phyloP scores from a whole-genome alignment of 345 rosid species.

The Sonneratia alba region DNA sequence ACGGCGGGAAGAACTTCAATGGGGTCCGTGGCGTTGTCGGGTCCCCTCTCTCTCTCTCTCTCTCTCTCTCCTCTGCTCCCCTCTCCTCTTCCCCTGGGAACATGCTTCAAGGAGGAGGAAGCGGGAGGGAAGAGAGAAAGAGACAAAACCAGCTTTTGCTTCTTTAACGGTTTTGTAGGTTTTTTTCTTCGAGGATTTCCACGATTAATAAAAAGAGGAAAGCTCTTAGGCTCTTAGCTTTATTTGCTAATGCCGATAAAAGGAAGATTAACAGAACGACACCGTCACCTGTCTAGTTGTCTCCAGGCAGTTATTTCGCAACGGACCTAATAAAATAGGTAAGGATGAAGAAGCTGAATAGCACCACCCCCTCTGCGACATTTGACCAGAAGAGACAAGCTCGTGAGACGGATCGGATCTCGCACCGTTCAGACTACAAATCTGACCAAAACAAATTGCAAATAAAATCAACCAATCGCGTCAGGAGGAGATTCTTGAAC shows the following conservation, averaged over 20 bases:
- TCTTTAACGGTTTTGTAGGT: background rate
- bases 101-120: background rate
- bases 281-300: background rate
- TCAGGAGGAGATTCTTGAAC: too few species aligned
- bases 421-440: too few species aligned
- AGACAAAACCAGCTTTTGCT: constrained; percentile 4
- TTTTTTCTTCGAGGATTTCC: background rate
- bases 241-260: background rate
- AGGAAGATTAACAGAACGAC: background rate
- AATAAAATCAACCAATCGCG: too few species aligned
- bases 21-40: background rate
- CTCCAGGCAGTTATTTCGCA: background rate
- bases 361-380: too few species aligned
- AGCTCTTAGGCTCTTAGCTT: background rate
- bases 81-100: background rate
- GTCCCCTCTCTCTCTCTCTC: background rate
- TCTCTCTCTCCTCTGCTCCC: background rate
- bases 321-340: background rate
- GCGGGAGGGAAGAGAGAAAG: background rate
- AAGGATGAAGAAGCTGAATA: background rate
- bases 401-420: too few species aligned
- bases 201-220: background rate
- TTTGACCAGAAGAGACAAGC: background rate
- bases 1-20: background rate
- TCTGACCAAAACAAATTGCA: too few species aligned